phyloP scores from a whole-genome alignment of 148 eudicot genomes.

The Camellia lanceoleosa region DNA sequence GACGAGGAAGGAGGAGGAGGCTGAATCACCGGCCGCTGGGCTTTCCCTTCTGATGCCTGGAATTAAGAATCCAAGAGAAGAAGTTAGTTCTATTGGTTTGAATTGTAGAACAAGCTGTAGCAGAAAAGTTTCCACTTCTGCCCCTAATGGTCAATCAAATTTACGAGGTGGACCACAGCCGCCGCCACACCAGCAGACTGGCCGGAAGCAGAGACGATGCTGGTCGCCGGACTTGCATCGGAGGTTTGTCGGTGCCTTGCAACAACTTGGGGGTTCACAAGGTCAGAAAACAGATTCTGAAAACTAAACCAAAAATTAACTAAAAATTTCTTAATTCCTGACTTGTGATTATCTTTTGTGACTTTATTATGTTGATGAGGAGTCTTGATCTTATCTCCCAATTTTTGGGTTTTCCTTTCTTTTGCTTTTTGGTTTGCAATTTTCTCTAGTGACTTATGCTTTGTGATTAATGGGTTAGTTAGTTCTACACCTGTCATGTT shows the following conservation, averaged over 20 bases:
- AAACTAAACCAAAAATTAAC: no score
- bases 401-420: background rate
- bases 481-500: background rate
- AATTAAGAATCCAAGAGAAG: slow-evolving; percentile 35
- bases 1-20: slow-evolving; percentile 26
- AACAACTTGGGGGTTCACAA: slow-evolving; percentile 83
- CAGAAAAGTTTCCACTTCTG: slow-evolving; percentile 18
- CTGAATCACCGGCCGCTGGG: slow-evolving; percentile 29
- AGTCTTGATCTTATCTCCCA: slow-evolving; percentile 1
- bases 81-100: slow-evolving; percentile 24
- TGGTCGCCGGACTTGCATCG: slow-evolving; percentile 91
- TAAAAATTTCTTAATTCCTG: background rate
- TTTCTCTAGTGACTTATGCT: background rate
- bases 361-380: background rate
- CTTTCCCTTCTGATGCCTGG: slow-evolving; percentile 49
- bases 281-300: slow-evolving; percentile 31
- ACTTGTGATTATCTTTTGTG: background rate
- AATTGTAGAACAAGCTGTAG: slow-evolving; percentile 26
- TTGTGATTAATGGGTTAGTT: background rate
- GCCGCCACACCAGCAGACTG: slow-evolving; percentile 26
- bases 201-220: slow-evolving; percentile 77
- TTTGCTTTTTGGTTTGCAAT: background rate
- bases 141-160: slow-evolving; percentile 28
- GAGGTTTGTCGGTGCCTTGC: slow-evolving; percentile 61
- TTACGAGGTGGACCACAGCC: slow-evolving; percentile 19